Conservation (phyloP, 768 basidiomycete genomes). For the Obba rivulosa region DNA sequence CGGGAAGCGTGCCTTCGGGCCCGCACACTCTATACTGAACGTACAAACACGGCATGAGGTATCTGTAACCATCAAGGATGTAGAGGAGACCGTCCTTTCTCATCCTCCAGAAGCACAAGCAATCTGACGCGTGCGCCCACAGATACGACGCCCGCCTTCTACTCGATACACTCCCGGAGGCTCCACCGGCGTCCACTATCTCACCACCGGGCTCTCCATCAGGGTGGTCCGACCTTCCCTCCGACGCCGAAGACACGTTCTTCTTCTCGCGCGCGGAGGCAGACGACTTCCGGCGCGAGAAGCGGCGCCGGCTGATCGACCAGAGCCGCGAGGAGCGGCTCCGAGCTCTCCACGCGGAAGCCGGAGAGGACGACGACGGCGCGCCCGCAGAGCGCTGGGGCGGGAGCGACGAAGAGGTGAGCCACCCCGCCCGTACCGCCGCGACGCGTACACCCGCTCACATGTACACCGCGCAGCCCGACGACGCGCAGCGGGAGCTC, state of each 20-base stretch:
- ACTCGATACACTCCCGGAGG: conserved; percentile 43
- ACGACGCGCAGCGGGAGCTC: conserved; percentile 51
- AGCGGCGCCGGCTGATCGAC: conserved; percentile 60
- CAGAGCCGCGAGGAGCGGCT: conserved; percentile 61
- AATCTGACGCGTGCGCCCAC: conserved; percentile 7
- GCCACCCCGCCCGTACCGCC: conserved; percentile 1
- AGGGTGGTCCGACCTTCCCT: conserved; percentile 83
- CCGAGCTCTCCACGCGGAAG: conserved; percentile 43
- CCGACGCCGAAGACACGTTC: conserved; percentile 82
- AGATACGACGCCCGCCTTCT: conserved; percentile 83
- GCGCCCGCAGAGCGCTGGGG: conserved; percentile 47
- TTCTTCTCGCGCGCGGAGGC: conserved; percentile 66
- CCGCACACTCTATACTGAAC: background rate
- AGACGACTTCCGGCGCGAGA: conserved; percentile 61
- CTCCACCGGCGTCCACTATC: conserved; percentile 7
- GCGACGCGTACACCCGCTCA: background rate
- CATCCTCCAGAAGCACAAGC: background rate
- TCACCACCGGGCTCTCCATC: conserved; percentile 37
- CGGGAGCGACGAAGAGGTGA: conserved; percentile 67
- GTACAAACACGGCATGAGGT: too few relatives aligned
- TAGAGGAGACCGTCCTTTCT: too few relatives aligned
- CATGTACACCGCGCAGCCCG: conserved; percentile 38
- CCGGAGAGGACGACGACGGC: conserved; percentile 29
- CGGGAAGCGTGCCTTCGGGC: background rate
- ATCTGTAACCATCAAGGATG: too few relatives aligned